A percentile compares a stretch with the other conserved stretches of the same genome.
phyloP scores from a whole-genome alignment of 2,329 filamentous ascomycete genomes.

The Aspergillus thermomutatus region DNA sequence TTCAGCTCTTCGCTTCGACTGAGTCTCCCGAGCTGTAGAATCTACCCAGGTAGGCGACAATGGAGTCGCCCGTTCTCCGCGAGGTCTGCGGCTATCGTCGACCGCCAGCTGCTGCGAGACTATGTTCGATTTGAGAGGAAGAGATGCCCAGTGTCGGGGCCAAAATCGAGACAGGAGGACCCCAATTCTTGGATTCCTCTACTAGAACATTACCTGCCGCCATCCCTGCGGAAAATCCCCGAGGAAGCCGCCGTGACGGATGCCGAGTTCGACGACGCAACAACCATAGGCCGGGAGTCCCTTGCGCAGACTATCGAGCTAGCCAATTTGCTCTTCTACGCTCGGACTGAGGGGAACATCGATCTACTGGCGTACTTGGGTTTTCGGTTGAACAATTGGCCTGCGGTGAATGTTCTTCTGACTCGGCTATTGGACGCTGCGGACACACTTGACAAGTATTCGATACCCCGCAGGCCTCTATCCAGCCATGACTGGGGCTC shows the following conservation, averaged over 20 bases:
- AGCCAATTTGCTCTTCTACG: constrained; percentile 29
- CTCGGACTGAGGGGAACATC: constrained; percentile 23
- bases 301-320: constrained; percentile 28
- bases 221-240: constrained; percentile 17
- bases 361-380: constrained; percentile 42
- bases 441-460: constrained; percentile 20
- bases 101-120: constrained; percentile 17
- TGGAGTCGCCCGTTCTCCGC: constrained; percentile 21
- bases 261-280: neutral
- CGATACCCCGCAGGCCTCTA: constrained; percentile 17
- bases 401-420: constrained; percentile 38
- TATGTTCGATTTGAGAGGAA: constrained; percentile 7
- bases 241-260: constrained; percentile 4
- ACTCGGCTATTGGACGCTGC: constrained; percentile 38
- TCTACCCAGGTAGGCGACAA: constrained; percentile 12
- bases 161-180: constrained; percentile 16
- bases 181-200: constrained; percentile 32
- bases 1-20: constrained; percentile 5
- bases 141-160: constrained; percentile 15
- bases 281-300: constrained; percentile 9
- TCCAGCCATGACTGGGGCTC: constrained; percentile 29
- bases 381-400: constrained; percentile 38
- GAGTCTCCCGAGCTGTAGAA: constrained; percentile 5
- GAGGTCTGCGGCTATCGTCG: constrained; percentile 13
- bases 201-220: constrained; percentile 34